Evolutionary conservation across 2,329 filamentous ascomycete genomes (phyloP).

Genomic region (Xylariales sp.): DNA sequence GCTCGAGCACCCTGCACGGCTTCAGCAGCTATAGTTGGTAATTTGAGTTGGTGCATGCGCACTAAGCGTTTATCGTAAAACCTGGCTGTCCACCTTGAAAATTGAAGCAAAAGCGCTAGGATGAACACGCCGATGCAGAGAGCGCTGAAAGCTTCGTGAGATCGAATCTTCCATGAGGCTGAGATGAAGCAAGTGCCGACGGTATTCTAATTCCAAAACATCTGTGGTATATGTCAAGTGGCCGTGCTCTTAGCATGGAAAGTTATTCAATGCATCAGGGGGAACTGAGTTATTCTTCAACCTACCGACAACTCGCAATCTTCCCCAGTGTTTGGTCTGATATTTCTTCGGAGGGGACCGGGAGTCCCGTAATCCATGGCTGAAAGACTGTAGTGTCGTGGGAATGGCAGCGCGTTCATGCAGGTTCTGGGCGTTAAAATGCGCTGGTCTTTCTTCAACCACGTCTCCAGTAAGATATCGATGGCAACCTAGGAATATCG

Average conservation of each 20-base stretch:
- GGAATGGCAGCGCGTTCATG: too few species aligned
- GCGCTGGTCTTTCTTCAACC: too few species aligned
- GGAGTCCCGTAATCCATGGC: too few species aligned
- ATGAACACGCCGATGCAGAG: slow-evolving; percentile 74
- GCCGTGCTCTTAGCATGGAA: too few species aligned
- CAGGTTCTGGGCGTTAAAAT: too few species aligned
- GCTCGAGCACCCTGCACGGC: too few species aligned
- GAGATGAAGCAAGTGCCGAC: slow-evolving; percentile 71
- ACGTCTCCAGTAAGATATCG: too few species aligned
- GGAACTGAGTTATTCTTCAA: not conserved
- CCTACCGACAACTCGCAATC: slow-evolving; percentile 7
- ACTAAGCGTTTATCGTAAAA: slow-evolving; percentile 69
- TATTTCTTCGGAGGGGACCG: too few species aligned
- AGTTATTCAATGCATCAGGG: too few species aligned
- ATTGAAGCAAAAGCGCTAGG: slow-evolving; percentile 69
- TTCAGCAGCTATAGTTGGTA: slow-evolving; percentile 1
- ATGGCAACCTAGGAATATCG: too few species aligned
- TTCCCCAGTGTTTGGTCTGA: slow-evolving; percentile 2
- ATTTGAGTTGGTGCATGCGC: slow-evolving; percentile 35
- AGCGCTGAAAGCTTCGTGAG: slow-evolving; percentile 68
- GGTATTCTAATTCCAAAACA: slow-evolving; percentile 78
- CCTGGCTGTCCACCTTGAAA: slow-evolving; percentile 64
- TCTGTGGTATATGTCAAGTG: slow-evolving; percentile 38
- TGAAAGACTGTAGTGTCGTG: too few species aligned
- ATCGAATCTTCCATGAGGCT: slow-evolving; percentile 64